Evolutionary conservation across 2,329 filamentous ascomycete species (phyloP), one percentile per base, ranked within the genome.

Genomic region (Periglandula ipomoeae): DNA sequence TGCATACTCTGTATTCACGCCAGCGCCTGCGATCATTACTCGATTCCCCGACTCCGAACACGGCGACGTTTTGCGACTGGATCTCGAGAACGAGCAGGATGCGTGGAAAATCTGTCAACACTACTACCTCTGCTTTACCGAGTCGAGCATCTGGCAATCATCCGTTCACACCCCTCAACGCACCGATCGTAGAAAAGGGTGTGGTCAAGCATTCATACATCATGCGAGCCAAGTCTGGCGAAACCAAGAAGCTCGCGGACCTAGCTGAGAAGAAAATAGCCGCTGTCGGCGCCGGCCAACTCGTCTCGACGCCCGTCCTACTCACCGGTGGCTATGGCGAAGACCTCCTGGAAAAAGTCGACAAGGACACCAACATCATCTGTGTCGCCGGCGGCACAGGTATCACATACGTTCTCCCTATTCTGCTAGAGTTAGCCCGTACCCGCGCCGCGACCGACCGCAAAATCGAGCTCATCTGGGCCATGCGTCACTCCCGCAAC

Each of bases 61-160:
- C 47, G 82, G 80, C 5, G 75, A 81, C 50, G 73, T 87, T 1
- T 67, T 88, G 1, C 73, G 84, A 1, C 65, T 89, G 4, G 82
- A 88, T 47, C 80, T 87, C 51, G 65, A 75, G 1, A 79, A 85
- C 53, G 61, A 71, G 2, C 80, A 84, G 46, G 71, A 74, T 24
- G 61, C 75, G 0, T 88, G 84, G 83, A 66, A 70, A 11, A 68
- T 84, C 11, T 84, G 85, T 9, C 80, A 87, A 62, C 85, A 88
- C 59, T 87, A 85, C 61, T 87, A 80, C 57, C 68, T 87, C 15
- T 84, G 76, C 61, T 87, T 88, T 56, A 70, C 80, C 0, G 75
- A 82, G 52, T 69, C 79, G 27, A 82, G 74, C 56, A 74, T 87
- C 56, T 87, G 82, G 81, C 83, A 88, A 62, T 81, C 84, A 88